These are phyloP conservation scores for Microdochium trichocladiopsis DNA, from an alignment of 2,329 filamentous ascomycete species.

Conservation along the genomic window DNA sequence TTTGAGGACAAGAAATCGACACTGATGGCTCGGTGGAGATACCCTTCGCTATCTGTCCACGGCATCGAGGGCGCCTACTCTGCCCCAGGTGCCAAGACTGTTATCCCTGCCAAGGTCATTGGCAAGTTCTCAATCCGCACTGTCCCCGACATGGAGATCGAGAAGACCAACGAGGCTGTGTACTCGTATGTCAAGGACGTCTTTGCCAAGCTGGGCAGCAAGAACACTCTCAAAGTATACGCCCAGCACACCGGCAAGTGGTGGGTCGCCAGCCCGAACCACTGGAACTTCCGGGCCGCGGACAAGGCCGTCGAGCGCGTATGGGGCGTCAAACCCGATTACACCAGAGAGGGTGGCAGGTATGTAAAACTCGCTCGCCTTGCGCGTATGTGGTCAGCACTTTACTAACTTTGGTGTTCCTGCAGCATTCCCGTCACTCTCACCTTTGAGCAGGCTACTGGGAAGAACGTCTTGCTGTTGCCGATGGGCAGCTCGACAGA, in stretches of 20 bases:
- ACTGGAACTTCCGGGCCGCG: constrained; percentile 97
- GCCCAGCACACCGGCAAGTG: constrained; percentile 92
- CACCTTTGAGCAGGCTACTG: constrained; percentile 94
- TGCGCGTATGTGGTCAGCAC: constrained; percentile 28
- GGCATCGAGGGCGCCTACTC: constrained; percentile 94
- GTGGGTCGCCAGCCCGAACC: constrained; percentile 96
- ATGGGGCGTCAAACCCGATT: constrained; percentile 87
- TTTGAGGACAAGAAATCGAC: constrained; percentile 83
- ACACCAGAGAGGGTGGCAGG: constrained; percentile 92
- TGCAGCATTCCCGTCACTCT: constrained; percentile 87
- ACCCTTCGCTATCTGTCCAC: constrained; percentile 88
- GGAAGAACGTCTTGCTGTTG: constrained; percentile 92
- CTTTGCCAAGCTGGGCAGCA: constrained; percentile 81
- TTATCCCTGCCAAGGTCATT: constrained; percentile 95
- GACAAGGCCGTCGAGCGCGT: constrained; percentile 95
- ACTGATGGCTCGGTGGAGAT: constrained; percentile 94
- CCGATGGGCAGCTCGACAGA: constrained; percentile 98
- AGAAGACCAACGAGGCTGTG: constrained; percentile 79
- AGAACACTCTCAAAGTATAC: constrained; percentile 80
- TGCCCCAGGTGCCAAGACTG: constrained; percentile 90
- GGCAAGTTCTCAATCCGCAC: constrained; percentile 99
- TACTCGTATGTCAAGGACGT: constrained; percentile 76
- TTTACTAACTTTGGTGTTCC: constrained; percentile 1
- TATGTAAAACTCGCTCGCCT: neutral
- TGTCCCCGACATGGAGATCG: constrained; percentile 94